Conservation (phyloP, 2,329 filamentous ascomycete genomes). For the Pezicula carpinea region DNA sequence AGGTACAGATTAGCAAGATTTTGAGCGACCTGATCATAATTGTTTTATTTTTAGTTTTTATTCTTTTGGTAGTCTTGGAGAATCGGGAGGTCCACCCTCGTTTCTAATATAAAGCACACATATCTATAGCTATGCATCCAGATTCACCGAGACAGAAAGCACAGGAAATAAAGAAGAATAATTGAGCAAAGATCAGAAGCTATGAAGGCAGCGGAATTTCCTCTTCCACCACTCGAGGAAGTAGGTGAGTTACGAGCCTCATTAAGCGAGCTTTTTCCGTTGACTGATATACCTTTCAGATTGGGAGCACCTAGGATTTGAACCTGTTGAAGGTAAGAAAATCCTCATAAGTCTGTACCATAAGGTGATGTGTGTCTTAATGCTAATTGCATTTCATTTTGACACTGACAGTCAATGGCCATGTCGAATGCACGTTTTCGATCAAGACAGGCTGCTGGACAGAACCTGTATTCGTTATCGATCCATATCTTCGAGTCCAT, state of each 20-base stretch:
- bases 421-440: conserved; percentile 58
- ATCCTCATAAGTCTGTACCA: neutral
- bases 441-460: conserved; percentile 52
- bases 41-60: neutral
- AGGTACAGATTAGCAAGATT: neutral
- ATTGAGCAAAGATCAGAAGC: neutral
- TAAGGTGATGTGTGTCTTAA: neutral
- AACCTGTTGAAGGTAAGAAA: conserved; percentile 2
- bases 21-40: neutral
- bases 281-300: neutral
- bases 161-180: neutral
- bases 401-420: conserved; percentile 50
- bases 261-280: neutral
- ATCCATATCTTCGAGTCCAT: conserved; percentile 57
- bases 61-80: neutral
- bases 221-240: neutral
- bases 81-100: neutral
- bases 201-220: neutral
- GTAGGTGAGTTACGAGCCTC: neutral
- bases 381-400: neutral
- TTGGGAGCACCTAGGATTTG: conserved; percentile 3
- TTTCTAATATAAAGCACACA: neutral
- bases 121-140: neutral
- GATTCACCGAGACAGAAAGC: neutral
- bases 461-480: conserved; percentile 50